Evolutionary conservation across 306 rosid genomes (phyloP).

Genomic region (Lathyrus sativus): DNA sequence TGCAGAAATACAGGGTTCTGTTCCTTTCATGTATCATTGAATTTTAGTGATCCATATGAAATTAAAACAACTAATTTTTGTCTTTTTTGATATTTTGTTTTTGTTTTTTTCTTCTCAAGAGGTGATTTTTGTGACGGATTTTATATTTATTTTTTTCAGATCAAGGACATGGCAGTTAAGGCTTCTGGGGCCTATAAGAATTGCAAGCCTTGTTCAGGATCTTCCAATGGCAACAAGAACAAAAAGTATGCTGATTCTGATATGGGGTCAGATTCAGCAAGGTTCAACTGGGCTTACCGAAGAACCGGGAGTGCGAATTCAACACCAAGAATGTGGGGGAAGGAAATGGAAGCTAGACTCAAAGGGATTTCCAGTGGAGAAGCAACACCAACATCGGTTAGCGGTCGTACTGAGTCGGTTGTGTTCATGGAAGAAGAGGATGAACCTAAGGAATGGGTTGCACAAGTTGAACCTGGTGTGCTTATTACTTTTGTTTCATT

Average conservation of each 20-base stretch:
- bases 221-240: slow-evolving; percentile 55
- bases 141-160: slow-evolving; percentile 51
- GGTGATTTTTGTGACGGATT: slow-evolving; percentile 17
- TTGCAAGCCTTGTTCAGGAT: slow-evolving; percentile 92
- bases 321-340: slow-evolving; percentile 87
- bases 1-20: slow-evolving; percentile 5
- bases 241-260: slow-evolving; percentile 71
- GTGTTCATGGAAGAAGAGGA: slow-evolving; percentile 96
- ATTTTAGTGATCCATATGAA: slow-evolving; percentile 1
- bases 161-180: slow-evolving; percentile 96
- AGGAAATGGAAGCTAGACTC: slow-evolving; percentile 74
- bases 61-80: slow-evolving; percentile 7
- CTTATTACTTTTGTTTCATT: slow-evolving; percentile 91
- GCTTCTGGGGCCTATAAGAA: slow-evolving; percentile 94
- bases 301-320: slow-evolving; percentile 86
- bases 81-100: slow-evolving; percentile 19
- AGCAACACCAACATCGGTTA: slow-evolving; percentile 90
- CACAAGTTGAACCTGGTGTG: slow-evolving; percentile 99
- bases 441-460: slow-evolving; percentile 94
- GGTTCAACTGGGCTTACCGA: slow-evolving; percentile 71
- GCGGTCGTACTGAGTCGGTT: slow-evolving; percentile 75
- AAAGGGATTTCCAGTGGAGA: slow-evolving; percentile 92
- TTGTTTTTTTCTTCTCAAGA: slow-evolving; percentile 1
- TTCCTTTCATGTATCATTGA: slow-evolving; percentile 12
- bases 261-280: slow-evolving; percentile 74